phyloP scores from a whole-genome alignment of 208 protist species.

The Herpetomonas tarakana region DNA sequence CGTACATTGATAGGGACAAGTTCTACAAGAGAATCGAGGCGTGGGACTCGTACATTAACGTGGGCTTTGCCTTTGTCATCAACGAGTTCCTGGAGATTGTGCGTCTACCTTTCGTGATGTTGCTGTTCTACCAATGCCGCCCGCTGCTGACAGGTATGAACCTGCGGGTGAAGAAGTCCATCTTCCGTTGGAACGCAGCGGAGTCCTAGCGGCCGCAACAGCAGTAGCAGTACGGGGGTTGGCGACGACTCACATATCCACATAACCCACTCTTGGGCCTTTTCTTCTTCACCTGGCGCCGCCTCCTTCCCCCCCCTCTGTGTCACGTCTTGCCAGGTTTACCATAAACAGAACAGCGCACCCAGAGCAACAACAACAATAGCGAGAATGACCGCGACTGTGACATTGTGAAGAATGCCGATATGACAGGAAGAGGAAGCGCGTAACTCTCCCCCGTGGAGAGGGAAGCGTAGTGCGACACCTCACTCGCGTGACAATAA shows the following conservation, averaged over 20 bases:
- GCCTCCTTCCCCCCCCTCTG: too few relatives aligned
- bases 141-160: conserved; percentile 58
- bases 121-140: conserved; percentile 66
- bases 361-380: too few relatives aligned
- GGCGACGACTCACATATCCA: conserved; percentile 1
- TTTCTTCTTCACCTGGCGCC: too few relatives aligned
- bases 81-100: conserved; percentile 81
- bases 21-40: conserved; percentile 76
- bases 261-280: conserved; percentile 3
- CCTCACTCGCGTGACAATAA: too few relatives aligned
- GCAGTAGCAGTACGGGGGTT: not conserved
- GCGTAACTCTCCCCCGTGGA: too few relatives aligned
- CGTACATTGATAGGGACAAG: conserved; percentile 60
- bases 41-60: conserved; percentile 81
- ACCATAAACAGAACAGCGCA: too few relatives aligned
- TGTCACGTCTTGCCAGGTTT: too few relatives aligned
- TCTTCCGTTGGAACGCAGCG: conserved; percentile 57
- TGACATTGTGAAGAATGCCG: too few relatives aligned
- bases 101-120: conserved; percentile 73
- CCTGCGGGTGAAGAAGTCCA: conserved; percentile 50
- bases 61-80: conserved; percentile 89
- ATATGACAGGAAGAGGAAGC: too few relatives aligned
- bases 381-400: too few relatives aligned
- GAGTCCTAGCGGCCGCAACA: conserved; percentile 37
- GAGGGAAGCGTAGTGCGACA: too few relatives aligned